phyloP scores from a whole-genome alignment of 768 basidiomycete genomes.

The Lyophyllum atratum region DNA sequence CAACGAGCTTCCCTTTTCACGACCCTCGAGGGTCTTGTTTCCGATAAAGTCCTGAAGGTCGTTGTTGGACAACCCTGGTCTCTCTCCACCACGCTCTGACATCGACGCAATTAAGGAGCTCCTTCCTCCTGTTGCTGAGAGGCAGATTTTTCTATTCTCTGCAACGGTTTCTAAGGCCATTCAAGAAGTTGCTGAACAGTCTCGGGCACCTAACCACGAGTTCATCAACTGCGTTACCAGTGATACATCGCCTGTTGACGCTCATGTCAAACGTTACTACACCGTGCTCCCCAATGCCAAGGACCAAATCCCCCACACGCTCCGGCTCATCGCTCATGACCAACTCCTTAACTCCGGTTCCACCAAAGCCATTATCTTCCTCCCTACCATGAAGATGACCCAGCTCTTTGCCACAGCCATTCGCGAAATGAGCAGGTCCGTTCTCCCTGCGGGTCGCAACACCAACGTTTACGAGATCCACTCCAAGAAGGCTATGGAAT shows the following conservation, averaged over 20 bases:
- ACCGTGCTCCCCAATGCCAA: constrained; percentile 67
- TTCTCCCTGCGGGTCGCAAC: constrained; percentile 50
- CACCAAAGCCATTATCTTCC: constrained; percentile 82
- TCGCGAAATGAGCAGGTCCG: constrained; percentile 41
- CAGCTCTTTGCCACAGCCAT: constrained; percentile 71
- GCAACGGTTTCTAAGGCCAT: constrained; percentile 81
- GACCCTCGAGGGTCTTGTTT: constrained; percentile 39
- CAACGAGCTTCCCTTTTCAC: constrained; percentile 32
- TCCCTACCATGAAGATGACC: constrained; percentile 84
- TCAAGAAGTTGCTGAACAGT: constrained; percentile 63
- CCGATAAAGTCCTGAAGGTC: constrained; percentile 51
- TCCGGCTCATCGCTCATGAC: constrained; percentile 85
- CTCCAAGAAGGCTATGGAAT: constrained; percentile 65
- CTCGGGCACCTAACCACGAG: constrained; percentile 59
- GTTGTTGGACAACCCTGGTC: constrained; percentile 66
- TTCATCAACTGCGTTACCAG: constrained; percentile 75
- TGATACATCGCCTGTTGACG: constrained; percentile 64
- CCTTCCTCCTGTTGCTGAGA: constrained; percentile 60
- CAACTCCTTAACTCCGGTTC: constrained; percentile 67
- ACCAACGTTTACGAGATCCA: constrained; percentile 81
- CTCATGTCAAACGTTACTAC: constrained; percentile 80
- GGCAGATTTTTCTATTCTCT: constrained; percentile 93
- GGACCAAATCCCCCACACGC: constrained; percentile 76
- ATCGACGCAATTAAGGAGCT: constrained; percentile 68
- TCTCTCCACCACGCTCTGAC: constrained; percentile 73